A percentile compares a stretch with the other conserved stretches of the same genome.
Conservation (phyloP, 768 basidiomycete species). For the Rhodocollybia butyracea region DNA sequence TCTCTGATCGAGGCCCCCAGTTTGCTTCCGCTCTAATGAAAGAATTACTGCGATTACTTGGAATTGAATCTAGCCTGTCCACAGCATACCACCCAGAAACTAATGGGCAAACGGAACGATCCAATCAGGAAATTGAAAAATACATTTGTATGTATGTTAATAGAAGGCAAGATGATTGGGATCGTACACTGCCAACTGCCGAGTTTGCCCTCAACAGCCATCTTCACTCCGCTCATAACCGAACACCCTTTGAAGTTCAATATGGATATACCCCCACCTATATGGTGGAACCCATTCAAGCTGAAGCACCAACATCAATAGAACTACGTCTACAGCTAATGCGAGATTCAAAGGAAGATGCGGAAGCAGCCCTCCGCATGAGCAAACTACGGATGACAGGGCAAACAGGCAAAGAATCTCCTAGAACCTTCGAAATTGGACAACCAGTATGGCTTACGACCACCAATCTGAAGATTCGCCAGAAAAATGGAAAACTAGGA, state of each 20-base stretch:
- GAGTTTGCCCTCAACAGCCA: constrained; percentile 27
- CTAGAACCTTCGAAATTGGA: too few relatives aligned
- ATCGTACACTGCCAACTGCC: constrained; percentile 17
- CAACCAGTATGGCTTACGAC: too few relatives aligned
- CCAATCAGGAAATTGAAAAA: constrained; percentile 28
- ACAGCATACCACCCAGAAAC: constrained; percentile 20
- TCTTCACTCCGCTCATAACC: not conserved
- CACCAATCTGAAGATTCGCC: too few relatives aligned
- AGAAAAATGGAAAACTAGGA: too few relatives aligned
- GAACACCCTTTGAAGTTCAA: not conserved
- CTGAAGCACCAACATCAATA: too few relatives aligned
- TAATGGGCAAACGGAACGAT: constrained; percentile 29
- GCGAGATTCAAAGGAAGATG: too few relatives aligned
- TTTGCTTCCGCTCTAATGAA: constrained; percentile 6
- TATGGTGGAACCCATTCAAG: too few relatives aligned
- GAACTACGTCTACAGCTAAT: too few relatives aligned
- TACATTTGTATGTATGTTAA: constrained; percentile 23
- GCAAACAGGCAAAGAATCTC: too few relatives aligned
- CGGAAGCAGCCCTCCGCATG: too few relatives aligned
- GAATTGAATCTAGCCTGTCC: not conserved
- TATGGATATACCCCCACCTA: too few relatives aligned
- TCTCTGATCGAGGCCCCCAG: constrained; percentile 7
- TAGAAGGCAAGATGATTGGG: constrained; percentile 24
- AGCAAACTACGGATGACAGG: too few relatives aligned
- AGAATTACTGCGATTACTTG: not conserved